These are phyloP conservation scores for Perkinsus marinus DNA, from an alignment of 169 alveolate species.

Conservation along the genomic window DNA sequence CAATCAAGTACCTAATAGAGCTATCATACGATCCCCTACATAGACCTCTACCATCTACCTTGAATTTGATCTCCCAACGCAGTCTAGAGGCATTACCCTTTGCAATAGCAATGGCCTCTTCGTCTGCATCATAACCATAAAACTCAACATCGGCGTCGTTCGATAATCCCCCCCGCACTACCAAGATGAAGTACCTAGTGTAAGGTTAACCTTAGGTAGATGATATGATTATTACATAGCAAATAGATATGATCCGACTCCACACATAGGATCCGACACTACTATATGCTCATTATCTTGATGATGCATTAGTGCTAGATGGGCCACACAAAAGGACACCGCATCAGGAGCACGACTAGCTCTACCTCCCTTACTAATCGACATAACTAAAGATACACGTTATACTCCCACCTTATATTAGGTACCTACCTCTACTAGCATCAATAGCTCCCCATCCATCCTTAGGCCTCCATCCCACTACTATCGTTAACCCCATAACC, in stretches of 20 bases:
- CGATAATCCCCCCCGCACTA: neutral
- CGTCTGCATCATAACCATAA: neutral
- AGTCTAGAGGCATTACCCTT: neutral
- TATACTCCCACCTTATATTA: too few species aligned
- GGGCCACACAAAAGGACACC: neutral
- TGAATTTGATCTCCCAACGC: neutral
- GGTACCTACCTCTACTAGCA: neutral
- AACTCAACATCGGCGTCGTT: neutral
- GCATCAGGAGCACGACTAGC: neutral
- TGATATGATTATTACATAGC: neutral
- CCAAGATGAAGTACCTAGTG: neutral
- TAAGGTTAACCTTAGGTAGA: neutral
- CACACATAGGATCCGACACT: neutral
- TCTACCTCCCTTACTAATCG: neutral
- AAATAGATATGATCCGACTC: neutral
- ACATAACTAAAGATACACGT: neutral
- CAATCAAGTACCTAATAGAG: neutral
- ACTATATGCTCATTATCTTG: neutral
- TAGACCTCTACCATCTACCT: neutral
- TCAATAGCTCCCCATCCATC: neutral
- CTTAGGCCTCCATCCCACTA: neutral
- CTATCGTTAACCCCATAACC: neutral
- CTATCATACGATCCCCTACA: neutral
- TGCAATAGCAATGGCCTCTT: neutral
- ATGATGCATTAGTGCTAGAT: neutral